Base-by-base conservation (phyloP, 176 grass and related monocot genomes). In the Hordeum marinum region DNA sequence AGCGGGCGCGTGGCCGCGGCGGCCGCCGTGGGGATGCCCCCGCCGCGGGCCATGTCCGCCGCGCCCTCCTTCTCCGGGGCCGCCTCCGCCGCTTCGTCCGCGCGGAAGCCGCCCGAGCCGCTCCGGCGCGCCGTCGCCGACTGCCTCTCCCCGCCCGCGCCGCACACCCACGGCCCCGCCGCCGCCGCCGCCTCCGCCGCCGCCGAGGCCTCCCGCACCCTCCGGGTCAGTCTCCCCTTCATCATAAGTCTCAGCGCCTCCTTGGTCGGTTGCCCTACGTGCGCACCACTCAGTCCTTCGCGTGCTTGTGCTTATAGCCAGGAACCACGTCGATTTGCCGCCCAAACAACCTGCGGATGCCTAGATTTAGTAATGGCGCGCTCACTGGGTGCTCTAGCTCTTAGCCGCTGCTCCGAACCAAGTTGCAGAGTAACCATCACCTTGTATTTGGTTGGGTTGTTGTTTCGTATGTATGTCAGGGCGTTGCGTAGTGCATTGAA, bases 71-170 rank as follows among this genome's bases (percentile, higher is more conserved):
- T 90, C 31, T 81, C 91, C 76, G 68, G 36, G 20, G 24, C 45
- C 21, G 20, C 68, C n/a, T n/a, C n/a, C 37, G 63, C 78, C 25
- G 45, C 45, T 4, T 15, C 46, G 48, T 18, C 48, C 15, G 15
- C 70, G 15, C 92, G 86, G 75, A 96, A 95, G 85, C 96, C 91
- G 34, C 93, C 93, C 21, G 96, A 98, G 86, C 93, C 96, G 37
- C 89, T 98, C 18, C 87, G 93, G 43, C 86, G 93, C 45, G 93
- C 96, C 26, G 96, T 98, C 78, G 96, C 90, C 37, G 96, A 98
- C 80, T 98, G 96, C 86, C 92, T 98, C 80, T 98, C 93, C 18
- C 93, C 93, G 37, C 88, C 89, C 45, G 81, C 96, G 3, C 80
- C 89, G 12, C 93, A 94, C 80, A 90, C 78, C 67, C 93, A 98